These are phyloP conservation scores for Cylindrodendrum hubeiense DNA, from an alignment of 2,329 filamentous ascomycete species.

Conservation along the genomic window DNA sequence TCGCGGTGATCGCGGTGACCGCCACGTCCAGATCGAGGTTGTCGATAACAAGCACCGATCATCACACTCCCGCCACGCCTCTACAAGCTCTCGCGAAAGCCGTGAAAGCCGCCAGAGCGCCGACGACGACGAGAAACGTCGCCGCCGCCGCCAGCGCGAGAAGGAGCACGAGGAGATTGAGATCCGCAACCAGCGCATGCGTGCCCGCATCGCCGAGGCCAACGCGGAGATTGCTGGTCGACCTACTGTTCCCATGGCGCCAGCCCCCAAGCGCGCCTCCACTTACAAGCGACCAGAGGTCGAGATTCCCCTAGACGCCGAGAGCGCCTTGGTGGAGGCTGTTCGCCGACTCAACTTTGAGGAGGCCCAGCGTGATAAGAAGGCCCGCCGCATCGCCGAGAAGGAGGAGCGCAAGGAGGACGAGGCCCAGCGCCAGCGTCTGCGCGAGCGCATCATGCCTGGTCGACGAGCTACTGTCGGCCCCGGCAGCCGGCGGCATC, in stretches of 20 bases:
- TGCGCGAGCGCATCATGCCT: constrained; percentile 57
- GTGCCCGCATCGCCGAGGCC: constrained; percentile 53
- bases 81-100: constrained; percentile 51
- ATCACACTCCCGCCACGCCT: constrained; percentile 52
- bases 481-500: constrained; percentile 50
- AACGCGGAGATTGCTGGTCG: constrained; percentile 58
- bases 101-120: constrained; percentile 31
- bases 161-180: constrained; percentile 46
- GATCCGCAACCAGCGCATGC: constrained; percentile 43
- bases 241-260: constrained; percentile 46
- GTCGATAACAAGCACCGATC: constrained; percentile 47
- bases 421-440: constrained; percentile 54
- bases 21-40: constrained; percentile 54
- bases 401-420: constrained; percentile 50
- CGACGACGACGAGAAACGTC: constrained; percentile 46
- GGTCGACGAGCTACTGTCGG: constrained; percentile 53
- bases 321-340: constrained; percentile 50
- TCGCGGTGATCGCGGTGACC: constrained; percentile 40
- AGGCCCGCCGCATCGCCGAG: constrained; percentile 42
- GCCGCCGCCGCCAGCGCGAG: constrained; percentile 39
- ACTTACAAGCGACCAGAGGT: constrained; percentile 41
- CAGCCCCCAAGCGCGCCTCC: constrained; percentile 38
- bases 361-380: constrained; percentile 48
- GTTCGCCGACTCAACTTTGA: constrained; percentile 50
- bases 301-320: constrained; percentile 36